A percentile compares a stretch with the other conserved stretches of the same genome.
Conservation (phyloP, 225 moss, liverwort and hornwort species). For the Sphagnum contortum region DNA sequence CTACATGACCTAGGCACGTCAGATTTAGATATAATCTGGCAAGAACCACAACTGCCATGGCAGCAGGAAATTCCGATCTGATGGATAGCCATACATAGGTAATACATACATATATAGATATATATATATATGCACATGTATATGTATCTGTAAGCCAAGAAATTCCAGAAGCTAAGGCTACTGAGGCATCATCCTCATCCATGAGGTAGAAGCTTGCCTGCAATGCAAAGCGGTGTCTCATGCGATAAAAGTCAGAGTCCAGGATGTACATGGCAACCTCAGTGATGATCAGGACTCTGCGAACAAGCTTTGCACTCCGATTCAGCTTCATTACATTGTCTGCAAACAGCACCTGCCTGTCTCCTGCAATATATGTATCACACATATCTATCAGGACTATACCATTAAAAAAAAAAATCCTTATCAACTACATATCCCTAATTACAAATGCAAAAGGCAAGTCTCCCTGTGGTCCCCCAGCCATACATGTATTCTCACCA, state of each 20-base stretch:
- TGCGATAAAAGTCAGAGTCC: slow-evolving; percentile 61
- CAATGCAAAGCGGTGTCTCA: slow-evolving; percentile 63
- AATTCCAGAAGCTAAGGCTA: too few relatives aligned
- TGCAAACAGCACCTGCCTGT: slow-evolving; percentile 73
- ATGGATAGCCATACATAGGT: too few relatives aligned
- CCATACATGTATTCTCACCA: too few relatives aligned
- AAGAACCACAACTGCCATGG: too few relatives aligned
- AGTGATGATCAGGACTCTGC: slow-evolving; percentile 64
- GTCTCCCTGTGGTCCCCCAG: too few relatives aligned
- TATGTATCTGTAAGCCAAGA: too few relatives aligned
- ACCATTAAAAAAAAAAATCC: background rate
- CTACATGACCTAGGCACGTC: too few relatives aligned
- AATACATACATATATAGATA: too few relatives aligned
- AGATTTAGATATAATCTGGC: too few relatives aligned
- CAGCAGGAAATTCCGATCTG: too few relatives aligned
- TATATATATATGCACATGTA: too few relatives aligned
- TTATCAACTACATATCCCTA: background rate
- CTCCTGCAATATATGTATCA: slow-evolving; percentile 51
- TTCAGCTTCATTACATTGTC: slow-evolving; percentile 81
- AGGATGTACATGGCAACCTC: slow-evolving; percentile 73
- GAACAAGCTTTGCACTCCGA: slow-evolving; percentile 57
- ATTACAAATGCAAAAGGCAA: background rate
- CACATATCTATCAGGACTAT: background rate
- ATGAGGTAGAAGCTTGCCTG: slow-evolving; percentile 20
- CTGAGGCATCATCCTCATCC: too few relatives aligned